These are phyloP conservation scores for Tuctoria greenei DNA, from an alignment of 176 grass and related monocot genomes.

Conservation along the genomic window DNA sequence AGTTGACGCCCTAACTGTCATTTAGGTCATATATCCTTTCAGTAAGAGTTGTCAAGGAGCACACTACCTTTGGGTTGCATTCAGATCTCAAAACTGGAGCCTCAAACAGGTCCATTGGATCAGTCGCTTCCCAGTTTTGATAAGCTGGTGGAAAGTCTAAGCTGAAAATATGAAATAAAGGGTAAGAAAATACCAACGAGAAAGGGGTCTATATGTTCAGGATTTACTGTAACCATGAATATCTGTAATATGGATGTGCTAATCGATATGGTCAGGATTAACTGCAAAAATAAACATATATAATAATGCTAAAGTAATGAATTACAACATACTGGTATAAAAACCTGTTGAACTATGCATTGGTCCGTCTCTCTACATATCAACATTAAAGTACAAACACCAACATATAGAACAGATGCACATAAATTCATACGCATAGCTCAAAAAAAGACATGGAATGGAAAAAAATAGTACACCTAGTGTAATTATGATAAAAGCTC, in stretches of 20 bases:
- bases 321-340: neutral
- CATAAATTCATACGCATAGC: neutral
- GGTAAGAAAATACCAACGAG: conserved; percentile 20
- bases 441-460: neutral
- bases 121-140: conserved; percentile 92
- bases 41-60: conserved; percentile 10
- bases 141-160: conserved; percentile 90
- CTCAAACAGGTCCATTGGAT: conserved; percentile 85
- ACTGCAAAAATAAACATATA: conserved; percentile 2
- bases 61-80: conserved; percentile 86
- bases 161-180: conserved; percentile 41
- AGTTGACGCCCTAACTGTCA: neutral
- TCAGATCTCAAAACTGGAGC: conserved; percentile 91
- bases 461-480: neutral
- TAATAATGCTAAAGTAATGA: conserved; percentile 11
- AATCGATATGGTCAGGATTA: neutral
- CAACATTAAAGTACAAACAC: neutral
- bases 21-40: neutral
- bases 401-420: conserved; percentile 12
- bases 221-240: neutral
- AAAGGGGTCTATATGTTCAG: conserved; percentile 1
- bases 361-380: neutral
- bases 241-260: neutral
- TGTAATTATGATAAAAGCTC: neutral
- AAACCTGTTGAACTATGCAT: conserved; percentile 7